A percentile compares a stretch with the other conserved stretches of the same genome.
These are phyloP conservation scores for Crucibulum laeve DNA, from an alignment of 768 basidiomycete genomes.

Conservation along the genomic window DNA sequence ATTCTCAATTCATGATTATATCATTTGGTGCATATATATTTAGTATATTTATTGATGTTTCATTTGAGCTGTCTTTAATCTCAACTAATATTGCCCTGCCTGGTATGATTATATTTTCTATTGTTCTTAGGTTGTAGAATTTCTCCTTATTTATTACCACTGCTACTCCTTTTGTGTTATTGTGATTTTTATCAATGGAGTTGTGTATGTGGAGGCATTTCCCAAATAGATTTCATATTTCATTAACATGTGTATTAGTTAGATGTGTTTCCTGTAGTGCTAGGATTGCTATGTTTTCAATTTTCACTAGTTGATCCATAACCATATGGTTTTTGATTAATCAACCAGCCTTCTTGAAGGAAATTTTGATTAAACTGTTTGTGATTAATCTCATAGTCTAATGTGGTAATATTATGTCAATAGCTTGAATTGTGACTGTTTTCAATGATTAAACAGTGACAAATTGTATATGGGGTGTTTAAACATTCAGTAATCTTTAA, in stretches of 20 bases:
- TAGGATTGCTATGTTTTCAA: neutral
- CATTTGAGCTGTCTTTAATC: neutral
- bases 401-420: no score
- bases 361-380: no score
- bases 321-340: no score
- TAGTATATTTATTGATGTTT: neutral
- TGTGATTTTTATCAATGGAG: neutral
- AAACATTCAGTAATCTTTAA: no score
- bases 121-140: neutral
- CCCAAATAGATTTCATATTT: neutral
- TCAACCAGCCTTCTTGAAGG: no score
- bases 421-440: no score
- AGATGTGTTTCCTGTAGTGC: conserved; percentile 5
- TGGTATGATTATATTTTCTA: neutral
- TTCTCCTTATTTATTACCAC: neutral
- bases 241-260: neutral
- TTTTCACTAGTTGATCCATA: conserved; percentile 16
- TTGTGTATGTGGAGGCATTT: neutral
- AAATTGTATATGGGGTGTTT: no score
- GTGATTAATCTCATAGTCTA: no score
- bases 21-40: neutral
- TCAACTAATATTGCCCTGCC: neutral
- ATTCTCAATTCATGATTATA: neutral
- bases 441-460: no score
- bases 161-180: neutral